Percentiles rank a stretch among this genome's conserved stretches.
phyloP scores from a whole-genome alignment of 2,329 filamentous ascomycete genomes.

The Alternaria hordeiaustralica region DNA sequence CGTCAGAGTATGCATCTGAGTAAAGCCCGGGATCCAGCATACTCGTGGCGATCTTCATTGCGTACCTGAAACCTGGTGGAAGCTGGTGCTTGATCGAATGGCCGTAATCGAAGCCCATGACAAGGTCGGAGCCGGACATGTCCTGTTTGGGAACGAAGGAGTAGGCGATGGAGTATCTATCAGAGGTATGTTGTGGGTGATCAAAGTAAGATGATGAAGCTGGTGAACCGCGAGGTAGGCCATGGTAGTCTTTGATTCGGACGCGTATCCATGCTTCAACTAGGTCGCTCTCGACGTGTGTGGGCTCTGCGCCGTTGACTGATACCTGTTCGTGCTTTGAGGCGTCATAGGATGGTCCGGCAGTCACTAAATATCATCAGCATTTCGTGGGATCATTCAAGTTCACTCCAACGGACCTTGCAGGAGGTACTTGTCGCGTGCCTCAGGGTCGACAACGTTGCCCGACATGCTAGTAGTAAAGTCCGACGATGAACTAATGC shows the following conservation, averaged over 20 bases:
- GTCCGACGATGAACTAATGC: neutral
- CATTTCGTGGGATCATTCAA: neutral
- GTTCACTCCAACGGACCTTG: constrained; percentile 20
- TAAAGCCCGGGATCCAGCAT: constrained; percentile 47
- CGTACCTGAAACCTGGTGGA: constrained; percentile 46
- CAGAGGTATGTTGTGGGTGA: constrained; percentile 40
- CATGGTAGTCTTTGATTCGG: constrained; percentile 46
- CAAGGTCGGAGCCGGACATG: constrained; percentile 37
- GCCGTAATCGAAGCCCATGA: constrained; percentile 48
- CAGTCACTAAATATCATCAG: constrained; percentile 34
- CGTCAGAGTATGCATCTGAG: constrained; percentile 46
- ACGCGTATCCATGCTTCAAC: constrained; percentile 43
- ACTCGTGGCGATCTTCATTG: constrained; percentile 46
- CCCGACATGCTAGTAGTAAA: constrained; percentile 7
- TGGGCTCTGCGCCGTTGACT: constrained; percentile 39
- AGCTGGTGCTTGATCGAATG: constrained; percentile 46
- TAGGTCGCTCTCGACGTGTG: constrained; percentile 35
- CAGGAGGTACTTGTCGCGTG: constrained; percentile 47
- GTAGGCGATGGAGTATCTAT: constrained; percentile 47
- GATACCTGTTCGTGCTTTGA: constrained; percentile 39
- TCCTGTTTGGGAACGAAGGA: constrained; percentile 46
- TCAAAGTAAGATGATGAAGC: constrained; percentile 39
- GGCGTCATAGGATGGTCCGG: constrained; percentile 43
- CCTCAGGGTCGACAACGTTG: constrained; percentile 36
- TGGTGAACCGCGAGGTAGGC: constrained; percentile 41